Percentiles rank a stretch among this genome's conserved stretches.
Conservation (phyloP, 441 rosid genomes). For the Euphorbia celastroides region DNA sequence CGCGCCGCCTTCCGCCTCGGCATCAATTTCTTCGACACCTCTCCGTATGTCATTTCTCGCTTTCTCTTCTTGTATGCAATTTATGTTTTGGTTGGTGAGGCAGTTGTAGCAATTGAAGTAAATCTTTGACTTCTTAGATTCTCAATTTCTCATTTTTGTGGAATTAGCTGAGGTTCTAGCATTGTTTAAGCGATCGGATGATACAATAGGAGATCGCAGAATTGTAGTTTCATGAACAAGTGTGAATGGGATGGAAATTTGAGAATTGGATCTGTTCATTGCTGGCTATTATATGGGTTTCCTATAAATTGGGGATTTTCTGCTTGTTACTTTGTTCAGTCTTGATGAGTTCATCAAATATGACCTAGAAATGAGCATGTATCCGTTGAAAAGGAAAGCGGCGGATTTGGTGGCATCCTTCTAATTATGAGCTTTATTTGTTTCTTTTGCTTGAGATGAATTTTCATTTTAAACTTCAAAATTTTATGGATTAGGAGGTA, state of each 20-base stretch:
- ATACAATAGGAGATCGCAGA: neutral
- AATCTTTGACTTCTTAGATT: neutral
- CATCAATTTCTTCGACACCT: slow-evolving; percentile 95
- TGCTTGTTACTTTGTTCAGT: neutral
- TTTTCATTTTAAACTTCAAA: neutral
- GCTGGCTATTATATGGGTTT: no score
- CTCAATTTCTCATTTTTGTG: neutral
- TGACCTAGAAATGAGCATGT: neutral
- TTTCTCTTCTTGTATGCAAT: neutral
- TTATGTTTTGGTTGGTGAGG: neutral
- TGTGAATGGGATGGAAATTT: neutral
- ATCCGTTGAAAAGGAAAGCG: neutral
- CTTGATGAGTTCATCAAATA: neutral
- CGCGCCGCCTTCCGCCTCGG: slow-evolving; percentile 71
- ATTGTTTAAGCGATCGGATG: neutral
- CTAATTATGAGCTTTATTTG: neutral
- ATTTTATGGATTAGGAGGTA: neutral
- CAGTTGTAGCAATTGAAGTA: neutral
- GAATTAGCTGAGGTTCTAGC: neutral
- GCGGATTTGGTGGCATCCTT: neutral
- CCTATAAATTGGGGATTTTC: neutral
- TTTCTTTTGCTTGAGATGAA: neutral
- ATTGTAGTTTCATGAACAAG: neutral
- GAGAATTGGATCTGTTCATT: neutral
- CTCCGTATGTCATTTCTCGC: slow-evolving; percentile 49